Conservation (phyloP, 768 basidiomycete species). For the Tulasnella sp. region DNA sequence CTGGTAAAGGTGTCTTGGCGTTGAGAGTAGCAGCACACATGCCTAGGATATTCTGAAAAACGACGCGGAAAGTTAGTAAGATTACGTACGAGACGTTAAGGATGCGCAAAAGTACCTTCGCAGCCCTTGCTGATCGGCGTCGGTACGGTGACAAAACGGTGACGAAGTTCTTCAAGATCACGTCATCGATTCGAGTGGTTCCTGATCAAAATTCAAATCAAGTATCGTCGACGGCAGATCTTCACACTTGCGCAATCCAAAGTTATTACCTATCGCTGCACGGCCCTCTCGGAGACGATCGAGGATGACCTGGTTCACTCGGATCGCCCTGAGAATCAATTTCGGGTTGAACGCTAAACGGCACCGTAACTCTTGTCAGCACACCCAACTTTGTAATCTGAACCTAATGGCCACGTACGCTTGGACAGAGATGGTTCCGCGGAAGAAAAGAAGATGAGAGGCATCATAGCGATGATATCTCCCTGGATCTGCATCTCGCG, state of each 20-base stretch:
- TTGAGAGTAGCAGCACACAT: constrained; percentile 20
- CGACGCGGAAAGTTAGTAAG: background rate
- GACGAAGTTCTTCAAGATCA: constrained; percentile 20
- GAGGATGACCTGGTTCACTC: constrained; percentile 22
- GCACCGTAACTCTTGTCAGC: no score
- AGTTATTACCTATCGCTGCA: background rate
- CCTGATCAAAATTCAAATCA: constrained; percentile 15
- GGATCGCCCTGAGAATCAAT: constrained; percentile 14
- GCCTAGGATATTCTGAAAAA: constrained; percentile 17
- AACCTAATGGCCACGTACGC: no score
- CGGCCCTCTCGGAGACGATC: constrained; percentile 16
- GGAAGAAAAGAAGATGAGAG: constrained; percentile 17
- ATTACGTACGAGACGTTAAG: no score
- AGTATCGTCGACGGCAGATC: no score
- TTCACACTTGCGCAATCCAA: background rate
- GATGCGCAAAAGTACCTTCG: no score
- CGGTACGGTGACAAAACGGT: constrained; percentile 22
- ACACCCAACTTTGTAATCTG: no score
- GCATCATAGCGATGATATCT: constrained; percentile 21
- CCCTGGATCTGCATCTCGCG: constrained; percentile 23
- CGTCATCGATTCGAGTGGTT: constrained; percentile 16
- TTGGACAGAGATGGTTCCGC: no score
- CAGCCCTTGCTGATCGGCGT: constrained; percentile 16
- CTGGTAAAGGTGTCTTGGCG: constrained; percentile 22
- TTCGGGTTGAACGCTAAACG: no score